Evolutionary conservation across 2,329 filamentous ascomycete genomes (phyloP).

Genomic region (Capronia epimyces): DNA sequence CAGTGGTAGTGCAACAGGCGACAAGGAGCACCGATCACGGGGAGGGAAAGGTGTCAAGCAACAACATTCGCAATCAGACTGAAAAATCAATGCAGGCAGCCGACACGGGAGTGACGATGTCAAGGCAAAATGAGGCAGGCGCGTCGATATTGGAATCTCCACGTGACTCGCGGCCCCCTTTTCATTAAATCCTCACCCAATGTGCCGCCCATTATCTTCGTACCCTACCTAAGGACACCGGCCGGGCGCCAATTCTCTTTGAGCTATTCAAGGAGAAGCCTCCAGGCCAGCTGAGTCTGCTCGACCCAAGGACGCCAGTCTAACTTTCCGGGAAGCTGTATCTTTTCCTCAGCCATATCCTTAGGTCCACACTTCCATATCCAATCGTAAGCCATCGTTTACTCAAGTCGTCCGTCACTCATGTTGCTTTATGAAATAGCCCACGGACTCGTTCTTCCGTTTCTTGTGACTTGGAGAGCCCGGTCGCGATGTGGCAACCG

Average conservation of each 20-base stretch:
- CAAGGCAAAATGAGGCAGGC: constrained; percentile 7
- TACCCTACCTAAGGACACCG: not conserved
- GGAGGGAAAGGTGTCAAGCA: constrained; percentile 7
- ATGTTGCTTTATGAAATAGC: constrained; percentile 38
- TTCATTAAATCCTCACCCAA: not conserved
- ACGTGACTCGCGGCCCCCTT: constrained; percentile 7
- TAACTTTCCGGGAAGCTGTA: not conserved
- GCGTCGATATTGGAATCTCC: not conserved
- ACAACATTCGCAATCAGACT: constrained; percentile 12
- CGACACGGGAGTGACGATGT: constrained; percentile 6
- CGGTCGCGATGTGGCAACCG: constrained; percentile 49
- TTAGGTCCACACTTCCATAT: constrained; percentile 2
- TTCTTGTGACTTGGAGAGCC: constrained; percentile 40
- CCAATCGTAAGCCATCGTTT: constrained; percentile 24
- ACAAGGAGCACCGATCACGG: not conserved
- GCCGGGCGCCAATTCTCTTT: not conserved
- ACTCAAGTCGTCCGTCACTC: constrained; percentile 25
- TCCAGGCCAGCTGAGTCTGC: too few relatives aligned
- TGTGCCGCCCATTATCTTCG: too few relatives aligned
- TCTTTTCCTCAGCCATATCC: not conserved
- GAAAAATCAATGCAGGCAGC: constrained; percentile 10
- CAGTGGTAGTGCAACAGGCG: constrained; percentile 3
- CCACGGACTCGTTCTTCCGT: constrained; percentile 34
- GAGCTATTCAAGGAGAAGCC: not conserved
- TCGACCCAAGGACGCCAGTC: not conserved